Evolutionary conservation across 257 asterid genomes (phyloP), one percentile per base, ranked within the genome.

Genomic region (Jacaranda copaia): DNA sequence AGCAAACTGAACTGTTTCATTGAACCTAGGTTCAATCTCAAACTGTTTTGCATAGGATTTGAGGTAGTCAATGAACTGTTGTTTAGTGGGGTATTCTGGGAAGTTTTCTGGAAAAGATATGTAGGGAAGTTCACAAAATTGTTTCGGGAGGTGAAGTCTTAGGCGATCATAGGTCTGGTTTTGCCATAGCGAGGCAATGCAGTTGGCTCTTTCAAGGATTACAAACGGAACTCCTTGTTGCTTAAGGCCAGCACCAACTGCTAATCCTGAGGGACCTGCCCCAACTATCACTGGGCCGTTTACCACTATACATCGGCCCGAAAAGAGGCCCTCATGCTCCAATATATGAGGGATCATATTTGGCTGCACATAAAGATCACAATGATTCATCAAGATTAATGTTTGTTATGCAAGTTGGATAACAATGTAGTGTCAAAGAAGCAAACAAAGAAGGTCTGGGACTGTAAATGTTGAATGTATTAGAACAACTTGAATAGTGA

Each of bases 111-210:
- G 96, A 20, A 92, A 89, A 0, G 91, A 87, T 57, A 63, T 43
- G 81, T 86, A 86, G 0, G 97, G 97, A 3, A 94, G 87, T 72
- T 90, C 89, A 70, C 97, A 93, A 82, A 88, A 92, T 64, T 92
- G 90, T 60, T 85, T 91, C 0, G 98, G 98, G 1, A 93, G 90
- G 76, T 94, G 98, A 59, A 94, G 98, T 65, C 89, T 92, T 6
- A 94, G 91, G 63, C 97, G 97, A 75, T 94, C 92, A 71, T 93
- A 93, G 19, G 98, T 93, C 52, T 89, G 79, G 86, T 88, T 88
- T 39, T 93, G 87, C 98, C 98, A 93, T 13, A 93, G 70, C 16
- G 98, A 88, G 15, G 97, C 98, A 93, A 93, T 93, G 96, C 98
- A 93, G 88, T 83, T 84, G 57, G 96, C 90, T 32, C 92, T 45